A percentile compares a stretch with the other conserved stretches of the same genome.
Conservation (phyloP, 306 rosid genomes). For the Cicer chorassanicum region DNA sequence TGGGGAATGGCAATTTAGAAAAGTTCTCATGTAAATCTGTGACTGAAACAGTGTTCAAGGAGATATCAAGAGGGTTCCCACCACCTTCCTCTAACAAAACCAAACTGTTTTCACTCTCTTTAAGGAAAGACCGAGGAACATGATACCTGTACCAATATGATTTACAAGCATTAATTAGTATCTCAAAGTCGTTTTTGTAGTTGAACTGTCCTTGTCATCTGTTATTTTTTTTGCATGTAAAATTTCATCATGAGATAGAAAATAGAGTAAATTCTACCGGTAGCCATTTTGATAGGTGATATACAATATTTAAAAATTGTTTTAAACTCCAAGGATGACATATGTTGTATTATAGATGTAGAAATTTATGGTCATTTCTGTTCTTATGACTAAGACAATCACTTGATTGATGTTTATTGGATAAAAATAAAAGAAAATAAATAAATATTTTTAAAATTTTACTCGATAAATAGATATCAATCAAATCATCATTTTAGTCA, state of each 20-base stretch:
- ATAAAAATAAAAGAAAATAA: too few relatives aligned
- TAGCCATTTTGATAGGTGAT: too few relatives aligned
- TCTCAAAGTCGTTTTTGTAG: constrained; percentile 2
- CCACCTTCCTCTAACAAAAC: constrained; percentile 73
- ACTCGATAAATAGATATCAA: too few relatives aligned
- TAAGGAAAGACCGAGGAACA: constrained; percentile 72
- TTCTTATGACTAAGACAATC: too few relatives aligned
- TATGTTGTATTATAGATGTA: too few relatives aligned
- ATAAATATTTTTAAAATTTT: too few relatives aligned
- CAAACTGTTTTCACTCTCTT: constrained; percentile 51
- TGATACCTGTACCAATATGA: constrained; percentile 59
- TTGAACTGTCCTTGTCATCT: not conserved
- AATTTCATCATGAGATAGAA: not conserved
- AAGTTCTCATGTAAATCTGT: constrained; percentile 12
- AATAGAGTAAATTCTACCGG: too few relatives aligned
- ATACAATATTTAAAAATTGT: too few relatives aligned
- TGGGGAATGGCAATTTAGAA: constrained; percentile 44
- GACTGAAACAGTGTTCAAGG: constrained; percentile 55
- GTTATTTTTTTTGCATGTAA: not conserved
- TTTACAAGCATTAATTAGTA: constrained; percentile 10
- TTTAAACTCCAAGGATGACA: too few relatives aligned
- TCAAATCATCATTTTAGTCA: too few relatives aligned
- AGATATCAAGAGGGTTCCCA: constrained; percentile 67
- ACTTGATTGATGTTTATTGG: too few relatives aligned
- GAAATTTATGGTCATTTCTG: too few relatives aligned